Conservation (phyloP, 768 basidiomycete genomes). For the Hygrophorus russula region DNA sequence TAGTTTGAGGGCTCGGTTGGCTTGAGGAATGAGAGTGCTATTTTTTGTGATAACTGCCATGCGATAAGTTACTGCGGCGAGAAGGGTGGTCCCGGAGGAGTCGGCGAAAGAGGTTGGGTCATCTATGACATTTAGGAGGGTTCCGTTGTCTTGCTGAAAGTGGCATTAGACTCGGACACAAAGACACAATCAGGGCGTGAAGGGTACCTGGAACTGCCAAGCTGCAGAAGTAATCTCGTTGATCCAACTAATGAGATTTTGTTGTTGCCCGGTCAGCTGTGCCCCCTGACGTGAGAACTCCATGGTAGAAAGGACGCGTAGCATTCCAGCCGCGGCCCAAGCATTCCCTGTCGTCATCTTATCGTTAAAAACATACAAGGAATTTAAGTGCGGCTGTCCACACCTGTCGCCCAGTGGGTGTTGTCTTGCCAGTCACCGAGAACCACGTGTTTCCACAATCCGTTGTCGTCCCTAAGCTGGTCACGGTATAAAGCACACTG, state of each 20-base stretch:
- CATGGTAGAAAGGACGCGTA: slow-evolving; percentile 45
- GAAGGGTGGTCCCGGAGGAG: slow-evolving; percentile 42
- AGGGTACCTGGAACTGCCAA: slow-evolving; percentile 31
- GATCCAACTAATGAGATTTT: slow-evolving; percentile 40
- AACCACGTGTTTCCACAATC: slow-evolving; percentile 47
- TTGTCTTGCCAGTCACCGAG: slow-evolving; percentile 33
- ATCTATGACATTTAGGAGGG: slow-evolving; percentile 43
- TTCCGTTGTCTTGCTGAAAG: slow-evolving; percentile 28
- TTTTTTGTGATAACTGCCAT: slow-evolving; percentile 32
- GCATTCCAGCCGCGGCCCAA: slow-evolving; percentile 60
- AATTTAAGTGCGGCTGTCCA: background rate
- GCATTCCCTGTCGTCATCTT: slow-evolving; percentile 33
- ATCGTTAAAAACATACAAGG: background rate
- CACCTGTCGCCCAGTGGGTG: slow-evolving; percentile 50
- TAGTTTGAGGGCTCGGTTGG: slow-evolving; percentile 9
- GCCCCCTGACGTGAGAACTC: slow-evolving; percentile 28
- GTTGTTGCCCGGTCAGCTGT: slow-evolving; percentile 26
- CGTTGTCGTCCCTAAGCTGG: slow-evolving; percentile 33
- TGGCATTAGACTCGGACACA: background rate
- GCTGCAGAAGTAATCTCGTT: slow-evolving; percentile 35
- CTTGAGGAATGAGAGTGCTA: slow-evolving; percentile 19
- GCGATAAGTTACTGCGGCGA: slow-evolving; percentile 46
- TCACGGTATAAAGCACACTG: slow-evolving; percentile 48
- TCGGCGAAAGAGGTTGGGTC: slow-evolving; percentile 40
- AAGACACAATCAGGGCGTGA: background rate